Base-by-base conservation (phyloP, 371 early-diverging fungal species). In the Enterospora canceri region DNA sequence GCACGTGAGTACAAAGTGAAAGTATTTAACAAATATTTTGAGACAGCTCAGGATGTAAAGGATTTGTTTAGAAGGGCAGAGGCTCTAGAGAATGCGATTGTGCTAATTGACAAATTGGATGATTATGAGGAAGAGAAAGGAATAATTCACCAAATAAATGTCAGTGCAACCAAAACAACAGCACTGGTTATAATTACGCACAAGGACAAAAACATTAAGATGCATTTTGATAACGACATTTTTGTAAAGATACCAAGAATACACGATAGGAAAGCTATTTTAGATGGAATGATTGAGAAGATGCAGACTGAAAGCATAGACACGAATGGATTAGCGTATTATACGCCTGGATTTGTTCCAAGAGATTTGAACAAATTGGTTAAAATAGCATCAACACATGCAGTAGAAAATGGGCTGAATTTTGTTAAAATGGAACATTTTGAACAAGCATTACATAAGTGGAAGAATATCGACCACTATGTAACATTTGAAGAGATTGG, bases 401-500 rank as follows among this genome's bases (percentile, higher is more conserved):
- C 76, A 12, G 57, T 80, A 23, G 26, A 61, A 46, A 48, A 65
- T 15, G 72, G 49, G 28, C 31, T 28, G 1, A 18, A 0, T 15
- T 50, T 57, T 59, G 16, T 79, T 0, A 51, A 32, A 50, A 68
- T 56, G 49, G 64, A 57, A 49, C 69, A 69, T 31, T 66, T 69
- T 29, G 26, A 60, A 5, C 30, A 8, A 15, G 65, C 74, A 23
- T 51, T 71, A 24, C 69, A 68, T 46, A 70, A 74, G 49, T 71
- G 70, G 16, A 70, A 66, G 47, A 70, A 58, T 40, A 56, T 67
- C 30, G 53, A 51, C 21, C 49, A 58, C 12, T 33, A 56, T 3
- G 69, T 78, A 31, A 71, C 76, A 47, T 76, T 82, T 71, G 75
- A 76, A 49, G 70, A 70, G 47, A 75, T 82, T 31, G 80, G 78